phyloP scores from a whole-genome alignment of 1,284 basidiomycete species.

The Microbotryomycetes sp. region DNA sequence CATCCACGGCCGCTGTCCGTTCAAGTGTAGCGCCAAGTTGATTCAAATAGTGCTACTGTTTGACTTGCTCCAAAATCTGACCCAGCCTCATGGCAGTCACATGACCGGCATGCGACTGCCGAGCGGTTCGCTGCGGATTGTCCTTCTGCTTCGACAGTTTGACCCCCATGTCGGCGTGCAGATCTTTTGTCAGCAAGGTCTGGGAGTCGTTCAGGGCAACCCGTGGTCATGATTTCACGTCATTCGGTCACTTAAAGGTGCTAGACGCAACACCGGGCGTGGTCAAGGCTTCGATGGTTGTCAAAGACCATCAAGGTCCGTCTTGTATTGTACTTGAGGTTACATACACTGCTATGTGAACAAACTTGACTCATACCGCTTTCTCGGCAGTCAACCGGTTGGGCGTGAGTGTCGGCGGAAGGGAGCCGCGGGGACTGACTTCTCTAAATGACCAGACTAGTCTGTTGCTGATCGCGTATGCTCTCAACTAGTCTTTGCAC shows the following conservation, averaged over 20 bases:
- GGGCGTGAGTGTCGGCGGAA: constrained; percentile 4
- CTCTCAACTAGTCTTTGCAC: constrained; percentile 52
- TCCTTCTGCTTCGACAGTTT: too few species aligned
- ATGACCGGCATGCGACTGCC: too few species aligned
- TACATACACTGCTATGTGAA: constrained; percentile 1
- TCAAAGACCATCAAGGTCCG: constrained; percentile 18
- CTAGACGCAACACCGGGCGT: constrained; percentile 8
- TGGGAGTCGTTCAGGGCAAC: constrained; percentile 30
- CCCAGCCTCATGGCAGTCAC: too few species aligned
- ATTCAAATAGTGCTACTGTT: too few species aligned
- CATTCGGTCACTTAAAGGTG: constrained; percentile 11
- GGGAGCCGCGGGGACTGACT: too few species aligned
- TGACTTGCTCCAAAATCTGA: too few species aligned
- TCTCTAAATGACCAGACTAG: too few species aligned
- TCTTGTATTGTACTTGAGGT: background rate
- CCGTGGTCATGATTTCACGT: constrained; percentile 25
- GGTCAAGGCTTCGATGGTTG: constrained; percentile 13
- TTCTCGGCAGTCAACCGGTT: constrained; percentile 4
- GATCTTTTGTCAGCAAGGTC: constrained; percentile 21
- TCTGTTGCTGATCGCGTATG: background rate
- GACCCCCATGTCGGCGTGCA: constrained; percentile 15
- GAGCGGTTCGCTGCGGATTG: too few species aligned
- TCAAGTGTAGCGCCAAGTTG: too few species aligned
- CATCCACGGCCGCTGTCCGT: too few species aligned
- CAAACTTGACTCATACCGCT: too few species aligned